Evolutionary conservation across 2,329 filamentous ascomycete species (phyloP), one percentile per base, ranked within the genome.

Genomic region (Cercospora sesami): DNA sequence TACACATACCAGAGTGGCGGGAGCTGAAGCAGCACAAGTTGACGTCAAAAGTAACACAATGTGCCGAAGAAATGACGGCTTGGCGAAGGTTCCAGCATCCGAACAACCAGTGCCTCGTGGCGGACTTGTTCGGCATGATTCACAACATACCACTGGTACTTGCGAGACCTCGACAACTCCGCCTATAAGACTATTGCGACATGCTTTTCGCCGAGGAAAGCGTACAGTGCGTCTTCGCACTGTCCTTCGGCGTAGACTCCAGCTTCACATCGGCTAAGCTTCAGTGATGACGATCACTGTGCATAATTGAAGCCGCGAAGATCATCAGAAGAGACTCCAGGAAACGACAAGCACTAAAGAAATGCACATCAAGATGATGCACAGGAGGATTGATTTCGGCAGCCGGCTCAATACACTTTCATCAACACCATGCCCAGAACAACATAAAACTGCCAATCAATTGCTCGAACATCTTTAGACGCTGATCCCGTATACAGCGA

Each of bases 41-140:
- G 23, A 55, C 48, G 23, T 55, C 48, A 28, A 55, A 55, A 16
- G 48, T 55, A 55, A 26, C 21, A 55, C 23, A 55, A 55, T 0
- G 48, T 55, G 48, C 48, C 48, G 48, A 55, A 28, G 48, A 55
- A 55, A 55, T 28, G 48, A 30, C 48, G 48, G 48, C 48, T 55
- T 55, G 48, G 48, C 48, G 48, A 28, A 30, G 48, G 48, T 55
- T 10, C 23, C 45, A 48, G 45, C 45, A 48, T 14, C 23, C 23
- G 48, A n/a, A 55, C 48, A n/a, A 55, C 48, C 48, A 23, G 26
- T 7, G 23, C 14, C 48, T 55, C 48, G 48, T 55, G 48, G 48
- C 48, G 21, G 48, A 48, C 18, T 21, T 48, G 45, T 48, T 48
- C 45, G 45, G 45, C 45, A 14, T 55, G 14, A 23, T 55, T 55